These are phyloP conservation scores for Simplicillium sp. DNA, from an alignment of 2,329 filamentous ascomycete genomes.

Conservation along the genomic window DNA sequence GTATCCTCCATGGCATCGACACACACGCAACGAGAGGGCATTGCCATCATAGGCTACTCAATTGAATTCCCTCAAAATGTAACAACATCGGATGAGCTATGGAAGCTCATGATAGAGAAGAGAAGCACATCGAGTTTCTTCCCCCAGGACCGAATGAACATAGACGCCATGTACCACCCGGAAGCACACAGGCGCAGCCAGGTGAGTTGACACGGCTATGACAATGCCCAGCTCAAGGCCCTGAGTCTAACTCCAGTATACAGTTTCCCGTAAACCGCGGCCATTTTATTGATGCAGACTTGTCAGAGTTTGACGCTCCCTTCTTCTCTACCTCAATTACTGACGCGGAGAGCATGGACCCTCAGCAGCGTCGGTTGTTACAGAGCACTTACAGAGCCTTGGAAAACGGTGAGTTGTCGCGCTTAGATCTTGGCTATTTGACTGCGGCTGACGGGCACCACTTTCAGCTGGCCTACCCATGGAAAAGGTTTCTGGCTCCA, in stretches of 20 bases:
- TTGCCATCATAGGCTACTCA: too few species aligned
- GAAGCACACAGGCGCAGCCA: constrained; percentile 3
- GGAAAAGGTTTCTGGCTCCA: constrained; percentile 6
- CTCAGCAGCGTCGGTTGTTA: constrained; percentile 16
- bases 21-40: too few species aligned
- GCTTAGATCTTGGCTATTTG: too few species aligned
- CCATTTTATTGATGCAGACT: constrained; percentile 16
- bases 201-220: too few species aligned
- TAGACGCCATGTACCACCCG: constrained; percentile 2
- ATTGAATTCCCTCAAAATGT: too few species aligned
- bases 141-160: constrained; percentile 4
- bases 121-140: too few species aligned
- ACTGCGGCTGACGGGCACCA: background rate
- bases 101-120: too few species aligned
- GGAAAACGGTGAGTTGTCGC: constrained; percentile 17
- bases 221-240: too few species aligned
- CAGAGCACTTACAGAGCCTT: constrained; percentile 17
- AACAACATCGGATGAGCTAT: too few species aligned
- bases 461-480: constrained; percentile 9
- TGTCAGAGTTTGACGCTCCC: constrained; percentile 12
- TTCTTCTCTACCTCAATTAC: constrained; percentile 12
- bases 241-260: too few species aligned
- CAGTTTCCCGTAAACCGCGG: too few species aligned
- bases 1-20: too few species aligned
- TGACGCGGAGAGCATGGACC: constrained; percentile 17